Base-by-base conservation (phyloP, 2,329 filamentous ascomycete genomes). In the Pseudomassariella vexata region DNA sequence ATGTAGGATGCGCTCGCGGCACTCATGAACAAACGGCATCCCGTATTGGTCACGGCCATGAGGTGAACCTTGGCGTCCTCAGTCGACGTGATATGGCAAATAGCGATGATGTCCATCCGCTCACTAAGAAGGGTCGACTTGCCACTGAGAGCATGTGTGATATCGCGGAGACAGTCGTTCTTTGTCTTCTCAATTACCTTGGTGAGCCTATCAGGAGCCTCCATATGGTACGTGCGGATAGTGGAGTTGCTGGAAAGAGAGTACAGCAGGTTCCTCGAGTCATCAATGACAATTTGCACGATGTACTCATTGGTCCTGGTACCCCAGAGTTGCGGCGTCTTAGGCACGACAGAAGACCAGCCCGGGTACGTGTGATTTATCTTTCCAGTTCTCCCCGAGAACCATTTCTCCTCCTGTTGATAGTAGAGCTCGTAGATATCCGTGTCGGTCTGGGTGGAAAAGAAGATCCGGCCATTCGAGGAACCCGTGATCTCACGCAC, bases 391-490 rank as follows among this genome's bases (percentile, higher is more conserved):
- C 84, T 77, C 57, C 80, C 88, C 32, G 85, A 82, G 54, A 98
- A 98, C 92, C 92, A 98, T 47, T 85, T 83, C 60, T 98, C 92
- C 57, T 96, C 88, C 51, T 95, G 88, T 59, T 96, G 90, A 55
- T 98, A 98, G 46, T 84, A 89, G 33, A 98, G 74, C 60, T 98
- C 92, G 56, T 92, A 86, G 28, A 98, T 78, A 48, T 96, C 89
- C 42, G 87, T 87, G 44, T 90, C 85, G 30, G 70, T 73, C 30
- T 73, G 74, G 22, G 88, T 86, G 24, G 84, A 81, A 51, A 95
- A 95, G 66, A 98, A 98, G 43, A 98, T 92, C 39, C 92, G 84
- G 7, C 94, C 94, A 15, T 78, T 83, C 14, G 81, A 79, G 3
- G 89, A 92, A 11, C 84, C 86, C 15, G 80, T 79, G 45, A 98